Base-by-base conservation (phyloP, 257 asterid genomes). In the Nicotiana knightiana region DNA sequence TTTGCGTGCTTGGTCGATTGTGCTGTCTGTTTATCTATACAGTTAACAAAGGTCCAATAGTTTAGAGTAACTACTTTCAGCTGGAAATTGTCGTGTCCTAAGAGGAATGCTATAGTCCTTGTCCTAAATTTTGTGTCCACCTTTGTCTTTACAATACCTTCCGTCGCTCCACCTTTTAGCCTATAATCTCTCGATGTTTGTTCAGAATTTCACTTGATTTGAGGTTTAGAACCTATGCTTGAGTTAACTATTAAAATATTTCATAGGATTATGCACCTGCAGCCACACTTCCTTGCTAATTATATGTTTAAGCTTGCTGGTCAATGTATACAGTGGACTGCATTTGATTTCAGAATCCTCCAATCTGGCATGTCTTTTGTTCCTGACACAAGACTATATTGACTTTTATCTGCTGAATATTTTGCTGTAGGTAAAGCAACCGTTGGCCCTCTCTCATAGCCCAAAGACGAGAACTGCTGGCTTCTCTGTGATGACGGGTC, bases 381-480 rank as follows among this genome's bases (percentile, higher is more conserved):
- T 64, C 6, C 7, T 26, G 32, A 18, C 39, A 77, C 57, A 21
- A 8, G 32, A 26, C 21, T 59, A 37, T 61, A 33, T n/a, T 32
- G 33, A 11, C 39, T 30, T 66, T 57, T 46, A 21, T 79, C 79
- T 79, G 26, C 82, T 46, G 24, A 13, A 55, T 17, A 32, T 6
- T 57, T 30, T 15, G 4, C 11, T 6, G 57, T 48, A 71, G 79
- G 79, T 58, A 15, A 71, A 71, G 15, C 79, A 46, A 17, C 79
- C 79, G 3, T 46, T 46, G 84, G 89, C 79, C 4, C 83, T 86
- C 46, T 87, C 87, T 81, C 92, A 88, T 63, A 94, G 97, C 85
- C 99, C 99, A 33, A 94, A 86, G 80, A 86, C 89, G 3, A 85
- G 85, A 83, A 93, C 97, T 9, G 87, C 97, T 8, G 97, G 99